Evolutionary conservation across 1,284 basidiomycete genomes (phyloP).

Genomic region (Fomitopsis pinicola): DNA sequence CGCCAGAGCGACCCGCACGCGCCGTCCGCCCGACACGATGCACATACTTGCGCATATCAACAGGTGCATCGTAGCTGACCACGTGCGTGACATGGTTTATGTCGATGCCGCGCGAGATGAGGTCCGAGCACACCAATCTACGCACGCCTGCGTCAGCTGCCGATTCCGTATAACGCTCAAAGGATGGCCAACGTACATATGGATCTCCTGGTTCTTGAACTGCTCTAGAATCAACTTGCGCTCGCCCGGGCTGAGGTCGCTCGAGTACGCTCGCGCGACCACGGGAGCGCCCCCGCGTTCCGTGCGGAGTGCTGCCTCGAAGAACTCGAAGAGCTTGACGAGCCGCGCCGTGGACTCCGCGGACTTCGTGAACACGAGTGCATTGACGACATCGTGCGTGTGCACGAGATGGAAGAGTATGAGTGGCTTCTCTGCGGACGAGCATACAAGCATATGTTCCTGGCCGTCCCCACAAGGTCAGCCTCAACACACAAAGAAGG

Average conservation of each 20-base stretch:
- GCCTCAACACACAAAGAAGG: neutral
- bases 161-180: neutral
- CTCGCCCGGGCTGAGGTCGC: constrained; percentile 75
- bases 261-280: constrained; percentile 75
- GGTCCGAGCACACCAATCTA: constrained; percentile 91
- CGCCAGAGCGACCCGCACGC: constrained; percentile 81
- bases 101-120: constrained; percentile 97
- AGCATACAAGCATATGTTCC: constrained; percentile 88
- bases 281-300: constrained; percentile 26
- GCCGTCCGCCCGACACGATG: constrained; percentile 96
- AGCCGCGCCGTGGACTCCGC: constrained; percentile 88
- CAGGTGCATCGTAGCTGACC: constrained; percentile 89
- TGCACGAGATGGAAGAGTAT: constrained; percentile 86
- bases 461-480: constrained; percentile 26
- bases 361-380: constrained; percentile 93
- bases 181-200: constrained; percentile 56
- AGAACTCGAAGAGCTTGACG: constrained; percentile 80
- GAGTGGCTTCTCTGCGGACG: constrained; percentile 82
- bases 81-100: constrained; percentile 90
- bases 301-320: constrained; percentile 52
- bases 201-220: constrained; percentile 80
- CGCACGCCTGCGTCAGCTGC: neutral
- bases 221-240: constrained; percentile 75
- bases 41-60: constrained; percentile 98
- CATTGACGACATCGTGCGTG: constrained; percentile 54